A percentile compares a stretch with the other conserved stretches of the same genome.
These are phyloP conservation scores for Metschnikowia kunwiensis DNA, from an alignment of 805 yeast genomes.

Conservation along the genomic window DNA sequence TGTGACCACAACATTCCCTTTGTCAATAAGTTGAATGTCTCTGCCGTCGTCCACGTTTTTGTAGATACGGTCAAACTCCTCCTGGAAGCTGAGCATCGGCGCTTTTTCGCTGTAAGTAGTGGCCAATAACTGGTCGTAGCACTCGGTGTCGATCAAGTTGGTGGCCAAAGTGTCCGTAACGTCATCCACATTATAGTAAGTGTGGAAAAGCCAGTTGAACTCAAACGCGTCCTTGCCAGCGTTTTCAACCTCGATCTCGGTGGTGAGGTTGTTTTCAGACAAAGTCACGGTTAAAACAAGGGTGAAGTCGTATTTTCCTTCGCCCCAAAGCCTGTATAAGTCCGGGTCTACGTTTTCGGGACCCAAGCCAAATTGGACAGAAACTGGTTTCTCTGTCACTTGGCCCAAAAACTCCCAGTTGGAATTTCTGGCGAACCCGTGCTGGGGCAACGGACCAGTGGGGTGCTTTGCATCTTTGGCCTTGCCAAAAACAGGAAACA, in stretches of 20 bases:
- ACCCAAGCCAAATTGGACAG: constrained; percentile 86
- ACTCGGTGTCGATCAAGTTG: constrained; percentile 69
- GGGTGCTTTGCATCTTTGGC: constrained; percentile 49
- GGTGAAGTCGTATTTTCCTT: constrained; percentile 63
- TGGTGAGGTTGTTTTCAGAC: constrained; percentile 54
- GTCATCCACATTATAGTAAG: constrained; percentile 74
- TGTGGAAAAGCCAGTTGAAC: constrained; percentile 94
- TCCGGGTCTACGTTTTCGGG: constrained; percentile 77
- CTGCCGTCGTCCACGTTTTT: constrained; percentile 54
- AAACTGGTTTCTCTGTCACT: constrained; percentile 55
- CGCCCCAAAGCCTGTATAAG: constrained; percentile 53
- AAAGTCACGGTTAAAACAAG: constrained; percentile 64
- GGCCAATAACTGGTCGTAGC: constrained; percentile 72
- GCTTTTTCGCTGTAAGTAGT: constrained; percentile 64
- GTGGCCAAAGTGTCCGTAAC: constrained; percentile 74
- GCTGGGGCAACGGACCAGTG: constrained; percentile 78
- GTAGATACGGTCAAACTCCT: constrained; percentile 86
- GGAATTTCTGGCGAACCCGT: constrained; percentile 91
- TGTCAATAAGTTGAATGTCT: constrained; percentile 62
- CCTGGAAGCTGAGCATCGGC: constrained; percentile 69
- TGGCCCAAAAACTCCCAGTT: constrained; percentile 95
- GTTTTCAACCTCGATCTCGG: constrained; percentile 74
- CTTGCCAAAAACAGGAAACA: constrained; percentile 91
- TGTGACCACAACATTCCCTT: constrained; percentile 69
- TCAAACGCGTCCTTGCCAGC: constrained; percentile 63